Percentiles rank a stretch among this genome's conserved stretches.
phyloP scores from a whole-genome alignment of 495 filamentous ascomycete species.

The Xylaria grammica region DNA sequence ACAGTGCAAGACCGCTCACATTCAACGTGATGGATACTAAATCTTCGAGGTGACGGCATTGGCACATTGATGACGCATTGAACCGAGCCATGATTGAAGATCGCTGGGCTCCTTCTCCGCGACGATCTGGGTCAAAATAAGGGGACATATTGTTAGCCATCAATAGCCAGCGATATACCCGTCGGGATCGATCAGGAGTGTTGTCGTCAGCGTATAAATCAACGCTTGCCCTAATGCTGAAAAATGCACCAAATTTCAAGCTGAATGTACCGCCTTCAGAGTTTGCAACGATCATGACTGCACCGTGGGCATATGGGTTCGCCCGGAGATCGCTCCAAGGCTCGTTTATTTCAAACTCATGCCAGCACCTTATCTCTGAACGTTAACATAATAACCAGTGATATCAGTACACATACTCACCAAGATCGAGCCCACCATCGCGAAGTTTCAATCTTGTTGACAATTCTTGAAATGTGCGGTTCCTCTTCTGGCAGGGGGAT shows the following conservation, averaged over 20 bases:
- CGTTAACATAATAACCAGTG: neutral
- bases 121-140: neutral
- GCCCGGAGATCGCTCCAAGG: neutral
- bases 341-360: neutral
- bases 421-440: neutral
- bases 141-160: neutral
- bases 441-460: neutral
- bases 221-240: neutral
- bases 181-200: neutral
- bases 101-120: neutral
- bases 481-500: neutral
- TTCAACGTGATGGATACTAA: neutral
- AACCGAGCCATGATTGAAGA: conserved; percentile 3
- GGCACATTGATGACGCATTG: neutral
- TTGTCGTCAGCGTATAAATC: neutral
- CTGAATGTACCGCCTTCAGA: neutral
- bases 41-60: neutral
- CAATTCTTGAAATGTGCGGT: neutral
- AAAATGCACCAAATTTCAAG: neutral
- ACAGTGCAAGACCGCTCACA: neutral
- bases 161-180: neutral
- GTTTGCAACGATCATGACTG: neutral
- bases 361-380: neutral
- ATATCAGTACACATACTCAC: neutral
- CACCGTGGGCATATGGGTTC: neutral